phyloP scores from a whole-genome alignment of 139 green algal species.

The Zygnema circumcarinatum region DNA sequence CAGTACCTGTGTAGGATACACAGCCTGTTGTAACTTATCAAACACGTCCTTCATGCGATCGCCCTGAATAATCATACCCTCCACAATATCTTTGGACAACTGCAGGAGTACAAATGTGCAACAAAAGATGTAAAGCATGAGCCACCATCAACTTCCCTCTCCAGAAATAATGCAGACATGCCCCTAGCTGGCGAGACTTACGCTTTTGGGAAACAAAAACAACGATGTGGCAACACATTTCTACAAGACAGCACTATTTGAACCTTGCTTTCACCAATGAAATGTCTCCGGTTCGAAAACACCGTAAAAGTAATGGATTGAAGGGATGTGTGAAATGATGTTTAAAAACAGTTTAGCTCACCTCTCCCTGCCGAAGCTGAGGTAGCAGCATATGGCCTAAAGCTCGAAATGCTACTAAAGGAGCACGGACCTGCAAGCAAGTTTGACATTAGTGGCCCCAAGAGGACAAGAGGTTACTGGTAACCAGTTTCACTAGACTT shows the following conservation, averaged over 20 bases:
- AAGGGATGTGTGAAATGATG: neutral
- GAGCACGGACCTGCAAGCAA: constrained; percentile 25
- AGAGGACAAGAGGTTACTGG: too few species aligned
- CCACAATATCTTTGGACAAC: constrained; percentile 35
- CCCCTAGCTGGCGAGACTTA: too few species aligned
- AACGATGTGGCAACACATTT: too few species aligned
- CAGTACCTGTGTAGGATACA: constrained; percentile 49
- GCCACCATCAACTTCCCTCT: neutral
- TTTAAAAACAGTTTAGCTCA: constrained; percentile 8
- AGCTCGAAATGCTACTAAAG: constrained; percentile 39
- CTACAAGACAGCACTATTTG: too few species aligned
- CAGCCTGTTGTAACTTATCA: constrained; percentile 38
- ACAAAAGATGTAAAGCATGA: too few species aligned
- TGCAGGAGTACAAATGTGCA: too few species aligned
- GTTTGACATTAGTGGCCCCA: too few species aligned
- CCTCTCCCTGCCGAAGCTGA: constrained; percentile 38
- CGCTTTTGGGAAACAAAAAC: too few species aligned
- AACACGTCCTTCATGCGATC: constrained; percentile 37
- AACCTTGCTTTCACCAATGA: too few species aligned
- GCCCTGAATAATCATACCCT: constrained; percentile 48
- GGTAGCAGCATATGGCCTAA: constrained; percentile 46
- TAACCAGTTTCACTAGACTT: too few species aligned
- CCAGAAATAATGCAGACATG: constrained; percentile 11
- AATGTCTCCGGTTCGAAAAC: too few species aligned
- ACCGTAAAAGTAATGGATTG: neutral